Evolutionary conservation across 306 rosid genomes (phyloP).

Genomic region (Ceratonia siliqua): DNA sequence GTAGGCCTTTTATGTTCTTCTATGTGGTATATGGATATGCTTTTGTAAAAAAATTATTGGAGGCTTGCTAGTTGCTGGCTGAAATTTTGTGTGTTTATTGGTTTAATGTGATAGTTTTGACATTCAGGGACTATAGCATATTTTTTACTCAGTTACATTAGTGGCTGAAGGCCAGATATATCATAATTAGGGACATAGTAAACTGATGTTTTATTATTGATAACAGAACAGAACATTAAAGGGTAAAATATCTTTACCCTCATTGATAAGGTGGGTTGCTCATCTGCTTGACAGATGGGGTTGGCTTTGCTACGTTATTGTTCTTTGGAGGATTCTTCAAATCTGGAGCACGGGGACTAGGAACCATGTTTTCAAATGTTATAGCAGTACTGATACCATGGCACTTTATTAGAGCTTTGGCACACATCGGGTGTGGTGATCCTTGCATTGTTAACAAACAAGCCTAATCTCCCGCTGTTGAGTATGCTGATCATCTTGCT

Average conservation of each 20-base stretch:
- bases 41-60: neutral
- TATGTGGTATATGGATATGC: constrained; percentile 21
- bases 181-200: neutral
- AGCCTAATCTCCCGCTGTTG: constrained; percentile 43
- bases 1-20: constrained; percentile 29
- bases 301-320: constrained; percentile 22
- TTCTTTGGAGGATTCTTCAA: constrained; percentile 24
- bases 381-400: constrained; percentile 56
- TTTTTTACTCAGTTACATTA: constrained; percentile 1
- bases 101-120: constrained; percentile 13
- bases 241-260: neutral
- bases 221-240: constrained; percentile 1
- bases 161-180: neutral
- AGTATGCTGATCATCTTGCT: constrained; percentile 50
- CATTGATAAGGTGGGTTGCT: constrained; percentile 19
- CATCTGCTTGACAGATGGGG: constrained; percentile 23
- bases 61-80: no score
- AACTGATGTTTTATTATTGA: constrained; percentile 33
- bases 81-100: constrained; percentile 21
- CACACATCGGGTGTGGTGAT: constrained; percentile 53
- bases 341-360: constrained; percentile 18
- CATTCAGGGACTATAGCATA: neutral
- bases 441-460: constrained; percentile 58
- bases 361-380: constrained; percentile 26
- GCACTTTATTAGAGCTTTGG: constrained; percentile 49